These are phyloP conservation scores for Spongospora subterranea DNA, from an alignment of 208 protist species.

Conservation along the genomic window DNA sequence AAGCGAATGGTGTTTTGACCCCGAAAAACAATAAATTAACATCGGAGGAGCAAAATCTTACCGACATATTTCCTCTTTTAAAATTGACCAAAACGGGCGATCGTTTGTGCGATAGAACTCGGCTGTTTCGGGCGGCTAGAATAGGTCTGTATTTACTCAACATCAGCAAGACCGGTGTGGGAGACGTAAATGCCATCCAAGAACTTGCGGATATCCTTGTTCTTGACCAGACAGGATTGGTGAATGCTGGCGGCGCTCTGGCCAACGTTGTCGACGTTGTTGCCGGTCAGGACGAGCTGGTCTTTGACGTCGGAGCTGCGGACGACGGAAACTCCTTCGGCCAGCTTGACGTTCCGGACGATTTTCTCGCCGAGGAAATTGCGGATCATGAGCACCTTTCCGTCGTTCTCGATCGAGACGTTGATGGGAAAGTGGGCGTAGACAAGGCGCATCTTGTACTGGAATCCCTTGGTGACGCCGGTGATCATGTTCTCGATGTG, in stretches of 20 bases:
- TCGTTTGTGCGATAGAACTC: too few relatives aligned
- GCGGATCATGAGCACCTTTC: constrained; percentile 86
- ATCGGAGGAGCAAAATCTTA: not conserved
- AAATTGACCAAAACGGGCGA: too few relatives aligned
- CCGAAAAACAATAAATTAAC: too few relatives aligned
- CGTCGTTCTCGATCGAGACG: constrained; percentile 83
- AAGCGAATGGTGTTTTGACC: too few relatives aligned
- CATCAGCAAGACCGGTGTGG: constrained; percentile 84
- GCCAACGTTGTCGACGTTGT: constrained; percentile 59
- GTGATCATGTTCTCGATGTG: constrained; percentile 98
- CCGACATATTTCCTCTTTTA: not conserved
- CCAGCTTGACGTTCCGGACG: constrained; percentile 85
- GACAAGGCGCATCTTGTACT: constrained; percentile 98
- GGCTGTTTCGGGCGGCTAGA: too few relatives aligned
- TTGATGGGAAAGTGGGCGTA: constrained; percentile 99
- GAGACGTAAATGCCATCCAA: constrained; percentile 99
- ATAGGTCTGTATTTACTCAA: constrained; percentile 52
- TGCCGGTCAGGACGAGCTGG: constrained; percentile 89
- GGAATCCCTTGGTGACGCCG: constrained; percentile 97
- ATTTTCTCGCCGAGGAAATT: constrained; percentile 99
- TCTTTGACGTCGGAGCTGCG: constrained; percentile 91
- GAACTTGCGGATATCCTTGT: constrained; percentile 99
- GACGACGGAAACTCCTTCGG: constrained; percentile 84
- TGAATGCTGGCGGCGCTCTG: constrained; percentile 89
- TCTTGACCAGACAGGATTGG: constrained; percentile 89